Evolutionary conservation across 495 filamentous ascomycete species (phyloP).

Genomic region (Penicillium parvum): DNA sequence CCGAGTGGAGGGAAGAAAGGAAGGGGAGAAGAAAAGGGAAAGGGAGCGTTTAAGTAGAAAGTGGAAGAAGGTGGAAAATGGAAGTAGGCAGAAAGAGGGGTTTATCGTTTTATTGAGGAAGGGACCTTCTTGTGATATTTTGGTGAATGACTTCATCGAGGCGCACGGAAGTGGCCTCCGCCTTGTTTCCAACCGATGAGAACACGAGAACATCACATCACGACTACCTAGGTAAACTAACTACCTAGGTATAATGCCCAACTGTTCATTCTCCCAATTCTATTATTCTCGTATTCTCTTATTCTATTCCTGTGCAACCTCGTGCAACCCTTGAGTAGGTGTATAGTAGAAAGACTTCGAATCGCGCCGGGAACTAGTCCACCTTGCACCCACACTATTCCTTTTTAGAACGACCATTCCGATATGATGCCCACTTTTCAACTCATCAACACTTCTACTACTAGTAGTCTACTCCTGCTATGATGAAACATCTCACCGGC

Average conservation of each 20-base stretch:
- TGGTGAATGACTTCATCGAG: constrained; percentile 33
- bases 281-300: no score
- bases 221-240: no score
- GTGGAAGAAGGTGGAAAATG: constrained; percentile 1
- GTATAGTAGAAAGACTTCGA: background rate
- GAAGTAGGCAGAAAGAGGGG: no score
- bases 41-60: constrained; percentile 1
- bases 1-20: background rate
- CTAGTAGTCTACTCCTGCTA: no score
- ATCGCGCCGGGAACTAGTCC: constrained; percentile 7
- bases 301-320: constrained; percentile 10
- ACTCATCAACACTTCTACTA: no score
- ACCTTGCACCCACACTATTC: constrained; percentile 3
- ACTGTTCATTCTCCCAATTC: background rate
- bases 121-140: background rate
- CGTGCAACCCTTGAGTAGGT: background rate
- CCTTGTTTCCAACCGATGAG: constrained; percentile 23
- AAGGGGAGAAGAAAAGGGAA: background rate
- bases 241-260: no score
- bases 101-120: background rate
- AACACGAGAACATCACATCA: constrained; percentile 18
- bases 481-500: constrained; percentile 3
- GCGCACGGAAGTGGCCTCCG: constrained; percentile 23
- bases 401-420: background rate
- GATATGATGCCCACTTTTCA: no score